A percentile compares a stretch with the other conserved stretches of the same genome.
These are phyloP conservation scores for Discostella stelligeroides DNA, from an alignment of 108 stramenopile genomes.

Conservation along the genomic window DNA sequence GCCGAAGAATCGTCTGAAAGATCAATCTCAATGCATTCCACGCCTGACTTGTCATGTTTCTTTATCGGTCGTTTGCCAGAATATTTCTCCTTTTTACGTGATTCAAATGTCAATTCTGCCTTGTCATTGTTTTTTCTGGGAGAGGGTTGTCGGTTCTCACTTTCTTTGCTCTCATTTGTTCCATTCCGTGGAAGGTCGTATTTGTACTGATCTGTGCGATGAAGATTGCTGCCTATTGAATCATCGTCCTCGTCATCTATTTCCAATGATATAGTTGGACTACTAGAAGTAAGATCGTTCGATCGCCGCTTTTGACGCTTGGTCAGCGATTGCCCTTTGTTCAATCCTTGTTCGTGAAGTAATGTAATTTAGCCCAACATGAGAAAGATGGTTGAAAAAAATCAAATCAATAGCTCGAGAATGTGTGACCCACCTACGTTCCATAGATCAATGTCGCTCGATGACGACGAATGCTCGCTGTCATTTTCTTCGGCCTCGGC, in stretches of 20 bases:
- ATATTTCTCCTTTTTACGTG: too few relatives aligned
- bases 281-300: not conserved
- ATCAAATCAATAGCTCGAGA: conserved; percentile 9
- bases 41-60: too few relatives aligned
- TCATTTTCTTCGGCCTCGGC: conserved; percentile 6
- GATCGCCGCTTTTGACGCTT: conserved; percentile 2
- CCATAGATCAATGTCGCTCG: conserved; percentile 21
- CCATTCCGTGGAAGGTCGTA: not conserved
- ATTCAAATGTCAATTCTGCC: too few relatives aligned
- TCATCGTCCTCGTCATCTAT: not conserved
- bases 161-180: not conserved
- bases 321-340: not conserved
- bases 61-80: too few relatives aligned
- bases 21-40: too few relatives aligned
- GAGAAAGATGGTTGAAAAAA: too few relatives aligned
- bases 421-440: conserved; percentile 5
- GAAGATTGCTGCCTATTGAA: not conserved
- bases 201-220: too few relatives aligned
- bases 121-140: not conserved
- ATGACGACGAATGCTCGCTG: conserved; percentile 22
- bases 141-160: not conserved
- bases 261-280: conserved; percentile 6
- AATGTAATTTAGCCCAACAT: not conserved
- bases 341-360: too few relatives aligned
- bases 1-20: too few relatives aligned